phyloP scores from a whole-genome alignment of 371 early-diverging fungal genomes.

The Mortierella sp. region DNA sequence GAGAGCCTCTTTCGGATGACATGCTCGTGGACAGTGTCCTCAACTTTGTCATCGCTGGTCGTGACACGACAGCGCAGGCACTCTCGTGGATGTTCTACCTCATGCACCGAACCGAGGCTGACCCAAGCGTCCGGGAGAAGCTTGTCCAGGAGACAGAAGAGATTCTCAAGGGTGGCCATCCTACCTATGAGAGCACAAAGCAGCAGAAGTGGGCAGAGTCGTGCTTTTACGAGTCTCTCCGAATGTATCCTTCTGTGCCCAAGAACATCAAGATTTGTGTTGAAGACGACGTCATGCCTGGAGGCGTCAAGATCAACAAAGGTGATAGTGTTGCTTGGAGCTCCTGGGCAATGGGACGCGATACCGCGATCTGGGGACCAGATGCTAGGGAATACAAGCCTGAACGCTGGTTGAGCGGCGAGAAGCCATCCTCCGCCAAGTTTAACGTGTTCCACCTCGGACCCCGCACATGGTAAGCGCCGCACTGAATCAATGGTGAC shows the following conservation, averaged over 20 bases:
- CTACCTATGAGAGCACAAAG: slow-evolving; percentile 59
- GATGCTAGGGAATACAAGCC: slow-evolving; percentile 68
- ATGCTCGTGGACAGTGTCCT: slow-evolving; percentile 72
- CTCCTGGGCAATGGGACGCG: slow-evolving; percentile 63
- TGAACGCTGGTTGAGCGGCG: slow-evolving; percentile 68
- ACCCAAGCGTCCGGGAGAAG: slow-evolving; percentile 60
- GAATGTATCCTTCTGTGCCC: slow-evolving; percentile 81
- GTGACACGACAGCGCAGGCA: slow-evolving; percentile 69
- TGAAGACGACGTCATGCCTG: slow-evolving; percentile 75
- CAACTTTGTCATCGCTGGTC: slow-evolving; percentile 65
- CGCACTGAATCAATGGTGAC: no score
- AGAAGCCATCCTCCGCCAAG: slow-evolving; percentile 50
- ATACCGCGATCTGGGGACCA: slow-evolving; percentile 67
- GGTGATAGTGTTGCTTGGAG: slow-evolving; percentile 66
- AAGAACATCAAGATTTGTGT: slow-evolving; percentile 71
- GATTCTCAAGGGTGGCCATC: slow-evolving; percentile 53
- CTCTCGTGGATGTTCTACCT: slow-evolving; percentile 76
- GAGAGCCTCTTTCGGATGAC: slow-evolving; percentile 60
- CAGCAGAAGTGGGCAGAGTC: slow-evolving; percentile 68
- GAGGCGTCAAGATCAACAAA: slow-evolving; percentile 69
- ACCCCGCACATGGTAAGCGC: slow-evolving; percentile 49
- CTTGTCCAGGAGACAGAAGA: slow-evolving; percentile 67
- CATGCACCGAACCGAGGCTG: slow-evolving; percentile 55
- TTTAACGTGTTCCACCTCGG: slow-evolving; percentile 44
- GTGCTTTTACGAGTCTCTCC: slow-evolving; percentile 73